These are phyloP conservation scores for Mayamaea pseudoterrestris DNA, from an alignment of 108 stramenopile genomes.

Conservation along the genomic window DNA sequence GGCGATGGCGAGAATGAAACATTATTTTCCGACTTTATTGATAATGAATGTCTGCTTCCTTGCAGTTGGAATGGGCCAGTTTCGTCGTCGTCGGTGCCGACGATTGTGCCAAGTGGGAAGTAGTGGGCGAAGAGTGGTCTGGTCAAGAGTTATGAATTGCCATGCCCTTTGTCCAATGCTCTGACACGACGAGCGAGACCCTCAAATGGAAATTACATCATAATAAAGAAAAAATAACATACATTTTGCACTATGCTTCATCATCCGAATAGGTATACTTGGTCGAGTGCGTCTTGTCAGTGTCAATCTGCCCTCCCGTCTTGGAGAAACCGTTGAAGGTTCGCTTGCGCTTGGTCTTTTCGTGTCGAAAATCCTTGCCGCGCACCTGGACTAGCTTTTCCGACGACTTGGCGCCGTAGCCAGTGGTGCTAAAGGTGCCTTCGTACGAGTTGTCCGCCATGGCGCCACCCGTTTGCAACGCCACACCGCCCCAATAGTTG, in stretches of 20 bases:
- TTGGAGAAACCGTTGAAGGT: conserved; percentile 79
- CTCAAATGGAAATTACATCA: too few relatives aligned
- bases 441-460: conserved; percentile 91
- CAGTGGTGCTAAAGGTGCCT: conserved; percentile 86
- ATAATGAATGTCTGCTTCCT: too few relatives aligned
- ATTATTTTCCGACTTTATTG: too few relatives aligned
- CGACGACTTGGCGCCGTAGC: conserved; percentile 91
- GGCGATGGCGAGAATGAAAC: too few relatives aligned
- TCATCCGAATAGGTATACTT: conserved; percentile 52
- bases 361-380: conserved; percentile 97
- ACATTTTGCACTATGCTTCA: background rate
- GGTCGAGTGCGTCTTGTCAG: conserved; percentile 52
- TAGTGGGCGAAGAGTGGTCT: too few relatives aligned
- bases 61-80: too few relatives aligned
- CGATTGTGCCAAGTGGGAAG: background rate
- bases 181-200: too few relatives aligned
- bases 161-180: too few relatives aligned
- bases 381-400: conserved; percentile 86
- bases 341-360: conserved; percentile 99
- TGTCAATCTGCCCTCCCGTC: conserved; percentile 60
- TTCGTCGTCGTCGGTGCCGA: background rate
- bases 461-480: conserved; percentile 78
- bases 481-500: conserved; percentile 80
- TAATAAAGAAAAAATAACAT: background rate
- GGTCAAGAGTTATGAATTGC: too few relatives aligned